Evolutionary conservation across 2,329 filamentous ascomycete genomes (phyloP), one percentile per base, ranked within the genome.

Genomic region (Xylariaceae sp.): DNA sequence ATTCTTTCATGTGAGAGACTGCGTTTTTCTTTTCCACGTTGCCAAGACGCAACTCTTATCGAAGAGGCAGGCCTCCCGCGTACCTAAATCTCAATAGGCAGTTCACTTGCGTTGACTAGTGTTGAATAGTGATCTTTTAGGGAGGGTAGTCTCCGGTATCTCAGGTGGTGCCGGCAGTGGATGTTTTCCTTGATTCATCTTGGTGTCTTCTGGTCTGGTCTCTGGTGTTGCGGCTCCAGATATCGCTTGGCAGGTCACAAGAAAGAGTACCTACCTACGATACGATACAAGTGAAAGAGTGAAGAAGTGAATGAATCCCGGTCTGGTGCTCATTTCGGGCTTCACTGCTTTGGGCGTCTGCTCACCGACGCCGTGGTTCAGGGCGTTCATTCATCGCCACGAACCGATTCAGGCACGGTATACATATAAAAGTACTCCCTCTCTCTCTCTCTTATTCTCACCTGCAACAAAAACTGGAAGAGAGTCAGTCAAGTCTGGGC

Each of bases 351-450:
- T 30, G 4, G 23, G 23, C 23, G 23, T 4, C 55, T 30, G 45
- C 47, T 61, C 58, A 53, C 58, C 61, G 61, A 61, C 51, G n/a
- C 30, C 10, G 39, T 55, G 50, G 51, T 55, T 30, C 23, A 4
- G 23, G 23, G 23, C 23, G 23, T 30, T 30, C 23, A 30, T 1
- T 30, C 23, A 30, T 30, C 23, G 23, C 23, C 23, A 30, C 23
- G 23, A 30, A 30, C 23, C 23, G 23, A 30, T 42, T 42, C 37
- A 42, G 37, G 13, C 37, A 42, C 37, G 13, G 37, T 42, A 42
- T 42, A 13, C 37, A 30, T 30, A 30, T 30, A 30, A 30, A 30
- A 42, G 37, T 42, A 42, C 37, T 42, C 8, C 37, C 37, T 8
- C 5, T 13, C 37, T 42, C 8, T 13, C 37, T 39, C 11, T 30